phyloP scores from a whole-genome alignment of 2,329 filamentous ascomycete species.

The Hortaea werneckii region DNA sequence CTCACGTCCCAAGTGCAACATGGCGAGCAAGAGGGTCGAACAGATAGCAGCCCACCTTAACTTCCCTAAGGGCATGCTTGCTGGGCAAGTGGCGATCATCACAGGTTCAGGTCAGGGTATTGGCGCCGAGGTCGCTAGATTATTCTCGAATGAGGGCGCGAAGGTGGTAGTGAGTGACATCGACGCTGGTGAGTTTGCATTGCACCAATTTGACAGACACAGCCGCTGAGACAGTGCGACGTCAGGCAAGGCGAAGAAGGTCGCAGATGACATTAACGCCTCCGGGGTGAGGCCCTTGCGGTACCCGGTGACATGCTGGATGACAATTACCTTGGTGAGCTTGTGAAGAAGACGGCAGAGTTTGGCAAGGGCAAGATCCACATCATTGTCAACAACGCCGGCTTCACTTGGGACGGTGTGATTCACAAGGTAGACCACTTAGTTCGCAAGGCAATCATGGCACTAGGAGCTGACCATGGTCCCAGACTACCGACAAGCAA shows the following conservation, averaged over 20 bases:
- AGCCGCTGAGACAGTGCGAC: background rate
- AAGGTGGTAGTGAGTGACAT: constrained; percentile 79
- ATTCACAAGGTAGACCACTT: constrained; percentile 58
- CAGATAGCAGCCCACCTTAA: constrained; percentile 73
- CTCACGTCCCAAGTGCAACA: constrained; percentile 5
- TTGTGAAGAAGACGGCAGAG: constrained; percentile 65
- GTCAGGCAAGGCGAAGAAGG: constrained; percentile 56
- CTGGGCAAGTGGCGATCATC: constrained; percentile 75
- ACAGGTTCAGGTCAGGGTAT: constrained; percentile 82
- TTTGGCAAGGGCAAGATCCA: constrained; percentile 84
- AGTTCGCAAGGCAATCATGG: background rate
- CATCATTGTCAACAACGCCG: constrained; percentile 84
- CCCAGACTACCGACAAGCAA: constrained; percentile 71
- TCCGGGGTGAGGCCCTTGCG: constrained; percentile 59
- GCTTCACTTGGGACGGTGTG: constrained; percentile 87
- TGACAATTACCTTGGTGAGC: constrained; percentile 55
- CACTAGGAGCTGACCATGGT: background rate
- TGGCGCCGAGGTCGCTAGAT: constrained; percentile 68
- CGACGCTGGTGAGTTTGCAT: constrained; percentile 48
- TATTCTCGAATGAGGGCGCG: constrained; percentile 78
- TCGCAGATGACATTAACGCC: constrained; percentile 60
- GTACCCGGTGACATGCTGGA: constrained; percentile 70
- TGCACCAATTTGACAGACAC: background rate
- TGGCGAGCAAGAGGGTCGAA: constrained; percentile 35
- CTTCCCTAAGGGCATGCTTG: constrained; percentile 68